Evolutionary conservation across 108 stramenopile genomes (phyloP).

Genomic region (Bacterosira constricta): DNA sequence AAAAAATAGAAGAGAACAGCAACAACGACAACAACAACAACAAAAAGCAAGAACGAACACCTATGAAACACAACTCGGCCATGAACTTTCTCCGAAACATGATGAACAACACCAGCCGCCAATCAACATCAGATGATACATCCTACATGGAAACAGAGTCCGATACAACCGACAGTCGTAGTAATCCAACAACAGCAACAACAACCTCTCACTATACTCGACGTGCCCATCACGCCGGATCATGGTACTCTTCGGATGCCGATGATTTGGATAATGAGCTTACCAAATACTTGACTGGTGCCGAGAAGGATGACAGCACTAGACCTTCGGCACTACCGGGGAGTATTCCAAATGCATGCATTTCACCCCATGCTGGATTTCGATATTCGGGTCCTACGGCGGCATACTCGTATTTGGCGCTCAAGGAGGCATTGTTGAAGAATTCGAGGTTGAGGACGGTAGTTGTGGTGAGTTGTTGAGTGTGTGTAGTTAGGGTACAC

Average conservation of each 20-base stretch:
- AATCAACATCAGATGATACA: neutral
- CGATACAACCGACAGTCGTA: neutral
- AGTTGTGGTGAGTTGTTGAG: conserved; percentile 25
- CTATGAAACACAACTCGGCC: neutral
- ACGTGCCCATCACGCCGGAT: conserved; percentile 76
- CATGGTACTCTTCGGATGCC: conserved; percentile 70
- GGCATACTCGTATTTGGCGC: conserved; percentile 67
- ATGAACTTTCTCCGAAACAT: neutral
- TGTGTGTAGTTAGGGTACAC: neutral
- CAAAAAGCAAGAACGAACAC: too few relatives aligned
- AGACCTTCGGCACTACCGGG: neutral
- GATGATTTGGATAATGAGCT: conserved; percentile 48
- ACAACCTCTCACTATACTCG: conserved; percentile 54
- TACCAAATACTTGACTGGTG: conserved; percentile 48
- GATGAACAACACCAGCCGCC: neutral
- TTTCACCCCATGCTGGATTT: conserved; percentile 87
- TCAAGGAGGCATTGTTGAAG: conserved; percentile 48
- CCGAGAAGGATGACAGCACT: conserved; percentile 21
- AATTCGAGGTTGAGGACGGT: conserved; percentile 31
- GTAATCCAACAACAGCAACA: neutral
- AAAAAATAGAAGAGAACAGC: too few relatives aligned
- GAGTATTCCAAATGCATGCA: conserved; percentile 57
- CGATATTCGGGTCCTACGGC: conserved; percentile 87
- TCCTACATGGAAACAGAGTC: neutral
- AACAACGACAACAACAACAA: too few relatives aligned